Evolutionary conservation across 2,329 filamentous ascomycete species (phyloP), one percentile per base, ranked within the genome.

Genomic region (Alternaria conjuncta): DNA sequence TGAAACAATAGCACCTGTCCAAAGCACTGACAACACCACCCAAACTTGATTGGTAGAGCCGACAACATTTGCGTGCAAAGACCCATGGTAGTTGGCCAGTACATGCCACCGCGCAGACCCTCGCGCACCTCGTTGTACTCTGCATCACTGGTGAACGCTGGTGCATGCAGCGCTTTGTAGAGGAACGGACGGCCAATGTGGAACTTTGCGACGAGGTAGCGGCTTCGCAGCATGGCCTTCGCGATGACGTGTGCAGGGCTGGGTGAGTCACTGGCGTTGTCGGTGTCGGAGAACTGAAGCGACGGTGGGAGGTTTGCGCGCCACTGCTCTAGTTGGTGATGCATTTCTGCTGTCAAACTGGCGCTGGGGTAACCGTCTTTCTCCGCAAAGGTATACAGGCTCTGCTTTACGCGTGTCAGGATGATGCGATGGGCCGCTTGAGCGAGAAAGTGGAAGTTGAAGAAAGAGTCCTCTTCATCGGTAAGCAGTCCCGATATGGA

Each of bases 381-480:
- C 61, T 76, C 65, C 72, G 82, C 83, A 70, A 84, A 85, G 53
- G 81, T 82, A 69, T 85, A 86, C 32, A 86, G 73, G 51, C 80
- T 85, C 65, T 86, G 82, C 56, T 84, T 82, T 26, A 86, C 82
- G 7, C 85, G 82, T 2, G 84, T 87, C 9, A 87, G 79, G 57
- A 87, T 85, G 61, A 86, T 86, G 49, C 85, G 82, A 70, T 87
- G 85, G 7, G 85, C 85, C 36, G 86, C 85, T 68, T 87, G 85
- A 25, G 85, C 85, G 6, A 87, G 81, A 64, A 87, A 87, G 66
- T 87, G 85, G 61, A 86, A 87, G 71, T 87, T 85, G 74, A 86
- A 87, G 64, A 85, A 84, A 1, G 85, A 82, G 62, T 86, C 84
- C 58, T 86, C 84, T 43, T 85, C 80, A 50, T 84, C 80, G 6